Base-by-base conservation (phyloP, 2,329 filamentous ascomycete genomes). In the Echinosphaeria canescens region DNA sequence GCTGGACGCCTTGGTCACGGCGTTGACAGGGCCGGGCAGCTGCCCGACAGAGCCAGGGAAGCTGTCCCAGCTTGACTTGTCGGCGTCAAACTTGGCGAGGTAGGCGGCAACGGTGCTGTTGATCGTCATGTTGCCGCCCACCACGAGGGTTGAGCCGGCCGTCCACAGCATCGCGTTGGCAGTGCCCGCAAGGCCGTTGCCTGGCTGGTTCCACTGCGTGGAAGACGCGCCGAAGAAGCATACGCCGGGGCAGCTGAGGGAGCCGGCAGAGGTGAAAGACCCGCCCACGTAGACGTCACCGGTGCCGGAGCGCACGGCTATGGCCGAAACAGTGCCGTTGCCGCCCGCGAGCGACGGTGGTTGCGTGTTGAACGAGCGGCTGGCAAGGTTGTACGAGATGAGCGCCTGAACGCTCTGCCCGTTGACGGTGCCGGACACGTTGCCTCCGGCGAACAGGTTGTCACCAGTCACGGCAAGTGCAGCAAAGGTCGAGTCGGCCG, bases 271-370 rank as follows among this genome's bases (percentile, higher is more conserved):
- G n/a, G 67, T 56, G 42, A 95, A 98, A 8, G 64, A 68, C 17
- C 88, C 88, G 20, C 75, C 85, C 17, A 98, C 75, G 41, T 76
- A 98, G 10, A 98, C 59, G 27, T 88, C 69, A 2, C 61, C 57
- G 12, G 69, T 70, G 29, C 62, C 63, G 1, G 79, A 76, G 29
- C 73, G 74, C 7, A 72, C 58, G 9, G 68, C 63, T 36, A 98
- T 81, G 15, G 76, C 57, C 30, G 80, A 75, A 23, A 95, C 82
- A 3, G 68, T 65, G 15, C 71, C 68, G 33, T 70, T 62, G 5
- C 57, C 54, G 10, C 85, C 84, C 9, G 59, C 59, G 3, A 95
- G 56, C 2, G 74, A 61, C 15, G 82, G 72, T 2, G 85, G 80
- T 39, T 93, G 82, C 3, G 58, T 60, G 29, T 56, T 53, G 37